These are phyloP conservation scores for Austroboletus festivus DNA, from an alignment of 768 basidiomycete genomes.

Conservation along the genomic window DNA sequence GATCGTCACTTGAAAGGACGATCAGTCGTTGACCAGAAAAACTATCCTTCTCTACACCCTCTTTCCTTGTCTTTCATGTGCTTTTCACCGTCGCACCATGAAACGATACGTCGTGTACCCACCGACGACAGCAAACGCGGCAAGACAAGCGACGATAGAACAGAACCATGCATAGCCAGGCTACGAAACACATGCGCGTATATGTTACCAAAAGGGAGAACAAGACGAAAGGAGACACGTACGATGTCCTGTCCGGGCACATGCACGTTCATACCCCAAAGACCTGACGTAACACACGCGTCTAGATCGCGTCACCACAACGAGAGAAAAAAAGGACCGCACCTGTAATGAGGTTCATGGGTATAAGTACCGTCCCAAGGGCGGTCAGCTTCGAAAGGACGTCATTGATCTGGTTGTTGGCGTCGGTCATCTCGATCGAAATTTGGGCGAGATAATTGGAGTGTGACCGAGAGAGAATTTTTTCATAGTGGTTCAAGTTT, in stretches of 20 bases:
- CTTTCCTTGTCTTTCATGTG: not conserved
- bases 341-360: constrained; percentile 96
- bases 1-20: too few relatives aligned
- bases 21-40: too few relatives aligned
- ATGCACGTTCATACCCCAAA: constrained; percentile 99
- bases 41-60: not conserved
- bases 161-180: constrained; percentile 79
- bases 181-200: not conserved
- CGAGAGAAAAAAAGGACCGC: constrained; percentile 10
- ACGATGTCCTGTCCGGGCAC: constrained; percentile 84
- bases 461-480: constrained; percentile 97
- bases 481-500: constrained; percentile 99
- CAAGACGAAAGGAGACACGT: constrained; percentile 1
- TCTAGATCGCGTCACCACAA: too few relatives aligned
- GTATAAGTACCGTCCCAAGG: constrained; percentile 94
- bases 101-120: constrained; percentile 78
- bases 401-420: constrained; percentile 99
- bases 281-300: constrained; percentile 40
- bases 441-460: constrained; percentile 99
- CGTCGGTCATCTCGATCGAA: constrained; percentile 99
- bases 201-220: not conserved
- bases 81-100: constrained; percentile 48
- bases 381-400: constrained; percentile 96
- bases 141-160: constrained; percentile 77
- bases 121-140: constrained; percentile 78